Evolutionary conservation across 768 basidiomycete genomes (phyloP), one percentile per base, ranked within the genome.

Genomic region (Hygrophoropsis aurantiaca): DNA sequence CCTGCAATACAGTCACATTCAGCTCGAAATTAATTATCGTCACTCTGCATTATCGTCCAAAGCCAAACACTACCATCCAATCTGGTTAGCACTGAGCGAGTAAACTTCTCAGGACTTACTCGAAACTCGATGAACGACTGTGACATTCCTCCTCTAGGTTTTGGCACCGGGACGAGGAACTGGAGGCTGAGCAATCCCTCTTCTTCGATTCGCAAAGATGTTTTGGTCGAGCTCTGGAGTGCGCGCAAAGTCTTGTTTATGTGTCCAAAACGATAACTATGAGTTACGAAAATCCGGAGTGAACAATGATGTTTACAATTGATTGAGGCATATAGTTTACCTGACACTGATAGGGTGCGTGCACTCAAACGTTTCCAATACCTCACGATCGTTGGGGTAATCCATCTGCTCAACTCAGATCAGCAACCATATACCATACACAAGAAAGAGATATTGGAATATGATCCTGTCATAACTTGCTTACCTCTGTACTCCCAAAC

Each of bases 341-440:
- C 84, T 89, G 64, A 90, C 90, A 27, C 72, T 74, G 25, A 93
- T 76, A 6, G 71, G 68, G 27, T 74, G 71, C 10, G 65, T 71
- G 62, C 94, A 97, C 50, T 95, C 90, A 57, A 97, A 93, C 0
- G 84, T 81, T 65, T 97, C 93, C 24, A 97, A 75, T 0, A 98
- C 89, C 41, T 97, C 93, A 40, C 79, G 77, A 58, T 95, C 93
- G 56, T 90, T 93, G 3, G 93, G 93, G 52, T 94, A 98, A 67
- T 99, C 94, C 84, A 97, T 90, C 92, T 94, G 24, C 13, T 4
- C 15, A 33, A 32, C 16, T 53, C 43, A 48, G 32, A 19, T 47
- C 11, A 21, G 23, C 25, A 34, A 5, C 26, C n/a, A 39, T 16
- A 42, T n/a, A n/a, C n/a, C n/a, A n/a, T n/a, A n/a, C n/a, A n/a